These are phyloP conservation scores for Stephania japonica DNA, from an alignment of 164 flowering plant species.

Conservation along the genomic window DNA sequence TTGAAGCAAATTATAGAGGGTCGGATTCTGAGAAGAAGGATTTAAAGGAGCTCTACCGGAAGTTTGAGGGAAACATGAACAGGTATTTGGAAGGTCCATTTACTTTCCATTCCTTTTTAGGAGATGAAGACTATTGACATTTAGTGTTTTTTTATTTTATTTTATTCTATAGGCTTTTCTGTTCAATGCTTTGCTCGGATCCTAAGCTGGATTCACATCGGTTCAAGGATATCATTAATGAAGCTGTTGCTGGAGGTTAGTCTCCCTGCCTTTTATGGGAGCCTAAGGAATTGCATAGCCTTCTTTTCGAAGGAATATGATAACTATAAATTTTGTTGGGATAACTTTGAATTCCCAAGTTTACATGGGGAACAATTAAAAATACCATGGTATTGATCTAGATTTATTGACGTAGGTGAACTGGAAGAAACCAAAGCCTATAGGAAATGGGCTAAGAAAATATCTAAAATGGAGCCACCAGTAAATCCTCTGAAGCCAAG, in stretches of 20 bases:
- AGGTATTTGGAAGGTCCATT: slow-evolving; percentile 33
- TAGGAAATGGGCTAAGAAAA: slow-evolving; percentile 66
- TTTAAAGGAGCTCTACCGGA: slow-evolving; percentile 61
- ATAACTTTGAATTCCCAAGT: background rate
- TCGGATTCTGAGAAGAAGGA: slow-evolving; percentile 85
- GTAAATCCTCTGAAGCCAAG: slow-evolving; percentile 56
- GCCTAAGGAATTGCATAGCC: background rate
- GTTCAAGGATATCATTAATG: slow-evolving; percentile 88
- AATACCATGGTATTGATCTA: background rate
- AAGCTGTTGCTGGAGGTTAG: slow-evolving; percentile 75
- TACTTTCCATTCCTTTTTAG: background rate
- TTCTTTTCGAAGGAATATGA: background rate
- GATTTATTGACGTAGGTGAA: slow-evolving; percentile 39
- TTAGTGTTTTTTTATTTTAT: background rate
- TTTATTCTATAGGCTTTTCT: slow-evolving; percentile 60
- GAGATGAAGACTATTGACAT: background rate
- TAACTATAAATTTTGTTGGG: background rate
- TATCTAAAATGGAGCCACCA: slow-evolving; percentile 72
- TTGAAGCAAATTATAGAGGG: slow-evolving; percentile 92
- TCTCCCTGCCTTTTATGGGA: too few species aligned
- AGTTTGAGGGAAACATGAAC: slow-evolving; percentile 87
- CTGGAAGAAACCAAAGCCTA: slow-evolving; percentile 69
- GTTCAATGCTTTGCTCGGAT: slow-evolving; percentile 95
- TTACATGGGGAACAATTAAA: background rate
- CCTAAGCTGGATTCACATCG: slow-evolving; percentile 91